These are phyloP conservation scores for Quercus cerris DNA, from an alignment of 306 rosid species.

Conservation along the genomic window DNA sequence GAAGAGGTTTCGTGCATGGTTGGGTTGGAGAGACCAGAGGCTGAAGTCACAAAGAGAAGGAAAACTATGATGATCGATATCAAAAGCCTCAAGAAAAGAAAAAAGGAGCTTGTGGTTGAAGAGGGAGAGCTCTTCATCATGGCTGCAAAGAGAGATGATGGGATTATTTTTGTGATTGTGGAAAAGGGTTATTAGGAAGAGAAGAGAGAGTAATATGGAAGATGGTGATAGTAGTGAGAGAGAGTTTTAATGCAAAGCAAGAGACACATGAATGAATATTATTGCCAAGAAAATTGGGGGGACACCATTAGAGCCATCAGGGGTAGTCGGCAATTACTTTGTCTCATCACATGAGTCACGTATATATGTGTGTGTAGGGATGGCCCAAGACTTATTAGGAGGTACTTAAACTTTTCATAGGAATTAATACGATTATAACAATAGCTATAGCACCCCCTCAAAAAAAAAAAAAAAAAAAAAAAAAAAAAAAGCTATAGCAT, in stretches of 20 bases:
- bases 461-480: too few species aligned
- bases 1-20: constrained; percentile 8
- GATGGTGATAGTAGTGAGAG: constrained; percentile 7
- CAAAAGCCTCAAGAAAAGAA: neutral
- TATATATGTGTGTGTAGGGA: constrained; percentile 10
- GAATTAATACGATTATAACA: too few species aligned
- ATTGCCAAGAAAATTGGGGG: constrained; percentile 31
- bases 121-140: constrained; percentile 71
- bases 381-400: neutral
- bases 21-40: constrained; percentile 8
- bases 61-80: constrained; percentile 7
- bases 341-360: constrained; percentile 14
- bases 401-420: too few species aligned
- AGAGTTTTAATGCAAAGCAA: constrained; percentile 51
- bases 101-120: constrained; percentile 24
- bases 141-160: constrained; percentile 17
- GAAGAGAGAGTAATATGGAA: neutral
- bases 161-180: neutral
- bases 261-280: constrained; percentile 61
- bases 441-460: too few species aligned
- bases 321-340: constrained; percentile 20
- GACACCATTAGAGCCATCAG: neutral
- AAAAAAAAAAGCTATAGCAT: too few species aligned
- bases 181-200: neutral
- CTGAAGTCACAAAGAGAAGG: constrained; percentile 17